Percentiles rank a stretch among this genome's conserved stretches.
phyloP scores from a whole-genome alignment of 2,329 filamentous ascomycete species.

The Neoarthrinium moseri region DNA sequence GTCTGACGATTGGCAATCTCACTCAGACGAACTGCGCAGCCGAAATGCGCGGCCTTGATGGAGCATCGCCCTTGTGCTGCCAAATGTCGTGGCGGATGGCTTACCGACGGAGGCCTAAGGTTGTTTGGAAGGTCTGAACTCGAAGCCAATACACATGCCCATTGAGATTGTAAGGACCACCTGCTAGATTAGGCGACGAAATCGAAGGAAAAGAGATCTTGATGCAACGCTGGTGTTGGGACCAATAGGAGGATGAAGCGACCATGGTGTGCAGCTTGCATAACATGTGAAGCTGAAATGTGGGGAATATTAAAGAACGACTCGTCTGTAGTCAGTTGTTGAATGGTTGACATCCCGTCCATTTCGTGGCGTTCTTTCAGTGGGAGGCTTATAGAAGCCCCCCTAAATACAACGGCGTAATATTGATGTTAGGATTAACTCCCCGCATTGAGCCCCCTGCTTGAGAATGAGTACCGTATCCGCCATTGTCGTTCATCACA shows the following conservation, averaged over 20 bases:
- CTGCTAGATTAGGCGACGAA: background rate
- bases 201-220: background rate
- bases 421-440: no score
- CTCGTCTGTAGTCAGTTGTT: no score
- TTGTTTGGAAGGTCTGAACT: conserved; percentile 4
- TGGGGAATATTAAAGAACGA: no score
- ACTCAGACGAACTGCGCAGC: background rate
- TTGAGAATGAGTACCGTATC: no score
- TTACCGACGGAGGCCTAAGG: background rate
- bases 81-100: background rate
- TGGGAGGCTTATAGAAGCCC: no score
- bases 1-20: background rate
- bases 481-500: no score
- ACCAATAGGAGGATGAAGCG: background rate
- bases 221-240: conserved; percentile 3
- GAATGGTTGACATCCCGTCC: no score
- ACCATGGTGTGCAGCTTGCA: background rate
- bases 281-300: conserved; percentile 1
- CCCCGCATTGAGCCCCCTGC: no score
- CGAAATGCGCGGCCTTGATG: background rate
- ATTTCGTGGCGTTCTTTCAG: no score
- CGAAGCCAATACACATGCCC: background rate
- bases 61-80: background rate
- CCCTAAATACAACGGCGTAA: no score
- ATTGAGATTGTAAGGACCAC: background rate